Conservation (phyloP, 352 stramenopile species). For the Phytophthora nicotianae region DNA sequence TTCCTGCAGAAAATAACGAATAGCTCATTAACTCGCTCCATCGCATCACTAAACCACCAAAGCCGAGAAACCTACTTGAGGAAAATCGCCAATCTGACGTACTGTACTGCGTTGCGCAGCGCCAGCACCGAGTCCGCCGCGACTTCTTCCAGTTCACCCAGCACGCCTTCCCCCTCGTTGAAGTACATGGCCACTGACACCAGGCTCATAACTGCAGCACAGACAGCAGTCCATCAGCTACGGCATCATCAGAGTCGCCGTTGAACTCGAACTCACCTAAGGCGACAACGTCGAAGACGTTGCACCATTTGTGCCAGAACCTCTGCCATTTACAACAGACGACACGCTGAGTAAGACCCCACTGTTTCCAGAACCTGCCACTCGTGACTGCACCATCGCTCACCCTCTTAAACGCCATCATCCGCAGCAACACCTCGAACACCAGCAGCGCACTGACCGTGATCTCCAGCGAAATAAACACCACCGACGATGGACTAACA, state of each 20-base stretch:
- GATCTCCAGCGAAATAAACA: constrained; percentile 87
- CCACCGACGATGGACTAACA: constrained; percentile 62
- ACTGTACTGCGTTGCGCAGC: constrained; percentile 81
- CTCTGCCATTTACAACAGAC: constrained; percentile 36
- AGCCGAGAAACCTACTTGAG: constrained; percentile 60
- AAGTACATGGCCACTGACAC: constrained; percentile 85
- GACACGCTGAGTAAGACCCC: background rate
- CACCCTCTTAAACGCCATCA: constrained; percentile 78
- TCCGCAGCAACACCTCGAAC: constrained; percentile 82
- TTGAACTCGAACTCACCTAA: constrained; percentile 41
- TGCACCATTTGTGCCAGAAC: constrained; percentile 87
- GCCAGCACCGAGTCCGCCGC: constrained; percentile 75
- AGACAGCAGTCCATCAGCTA: constrained; percentile 4
- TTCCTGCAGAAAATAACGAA: constrained; percentile 41
- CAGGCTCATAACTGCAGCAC: constrained; percentile 68
- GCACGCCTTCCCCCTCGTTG: constrained; percentile 72
- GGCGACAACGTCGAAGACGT: constrained; percentile 84
- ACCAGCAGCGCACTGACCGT: constrained; percentile 74
- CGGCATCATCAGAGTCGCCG: constrained; percentile 1
- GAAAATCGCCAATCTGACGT: constrained; percentile 82
- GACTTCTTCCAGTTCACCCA: constrained; percentile 86
- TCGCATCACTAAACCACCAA: background rate
- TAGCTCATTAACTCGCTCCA: background rate
- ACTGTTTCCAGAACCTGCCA: background rate
- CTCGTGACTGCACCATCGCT: constrained; percentile 7